Evolutionary conservation across 176 grass and related monocot genomes (phyloP), one percentile per base, ranked within the genome.

Genomic region (Avena atlantica): DNA sequence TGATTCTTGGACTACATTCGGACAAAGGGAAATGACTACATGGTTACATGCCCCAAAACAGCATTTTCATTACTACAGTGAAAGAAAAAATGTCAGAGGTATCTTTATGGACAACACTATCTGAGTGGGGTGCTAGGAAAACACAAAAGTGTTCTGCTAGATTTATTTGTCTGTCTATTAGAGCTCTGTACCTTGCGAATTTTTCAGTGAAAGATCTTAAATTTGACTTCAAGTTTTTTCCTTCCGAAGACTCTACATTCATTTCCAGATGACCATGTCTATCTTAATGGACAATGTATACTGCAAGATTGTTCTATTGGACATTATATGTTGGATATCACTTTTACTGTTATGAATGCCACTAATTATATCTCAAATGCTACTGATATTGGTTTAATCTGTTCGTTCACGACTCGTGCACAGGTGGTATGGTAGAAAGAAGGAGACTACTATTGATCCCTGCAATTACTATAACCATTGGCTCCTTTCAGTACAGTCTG

Each of bases 401-500:
- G 9, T 25, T 66, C 12, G 11, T 88, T 34, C 63, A 90, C 51
- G 88, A 53, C 68, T 78, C 85, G 74, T 49, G 40, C 83, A 78
- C 81, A 90, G 91, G 74, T 76, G 71, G 45, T 57, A 57, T 57
- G 88, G 72, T 76, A 15, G 81, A 89, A 34, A 91, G 96, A 77
- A 92, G 96, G 61, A 88, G 77, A 71, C 64, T 98, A 19, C 36
- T 98, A 67, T 81, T 93, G 78, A 20, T 96, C 82, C 90, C 91
- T 80, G 79, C 85, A 36, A 84, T 92, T 83, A 93, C 87, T 58
- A 85, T 89, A 24, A 65, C 78, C 20, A 23, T 89, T 76, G 86
- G 78, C 37, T 86, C 85, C 73, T 87, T 90, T 16, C 83, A 94
- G 57, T 79, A 91, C 70, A 63, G 44, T 68, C 23, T 89, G 52